phyloP scores from a whole-genome alignment of 768 basidiomycete species.

The Collybia sp. region DNA sequence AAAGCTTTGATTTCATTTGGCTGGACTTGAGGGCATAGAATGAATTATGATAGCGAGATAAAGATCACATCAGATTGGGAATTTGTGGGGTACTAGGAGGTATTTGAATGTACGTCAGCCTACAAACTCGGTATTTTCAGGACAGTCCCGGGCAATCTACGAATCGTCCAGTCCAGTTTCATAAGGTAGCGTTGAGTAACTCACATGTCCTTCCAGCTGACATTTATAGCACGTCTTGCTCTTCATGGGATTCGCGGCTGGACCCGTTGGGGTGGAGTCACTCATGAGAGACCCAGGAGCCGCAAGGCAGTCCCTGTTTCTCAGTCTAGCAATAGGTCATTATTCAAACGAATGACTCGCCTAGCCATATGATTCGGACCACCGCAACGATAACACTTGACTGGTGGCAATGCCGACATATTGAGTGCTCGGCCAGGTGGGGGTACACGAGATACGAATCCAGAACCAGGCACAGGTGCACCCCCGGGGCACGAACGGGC shows the following conservation, averaged over 20 bases:
- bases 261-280: conserved; percentile 36
- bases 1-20: no score
- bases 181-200: conserved; percentile 18
- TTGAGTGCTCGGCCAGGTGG: conserved; percentile 75
- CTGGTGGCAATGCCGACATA: conserved; percentile 71
- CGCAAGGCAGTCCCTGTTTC: conserved; percentile 74
- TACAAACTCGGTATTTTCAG: conserved; percentile 49
- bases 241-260: conserved; percentile 45
- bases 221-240: conserved; percentile 87
- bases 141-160: conserved; percentile 65
- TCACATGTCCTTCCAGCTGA: conserved; percentile 82
- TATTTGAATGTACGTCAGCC: conserved; percentile 23
- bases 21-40: no score
- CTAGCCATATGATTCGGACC: conserved; percentile 86
- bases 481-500: conserved; percentile 68
- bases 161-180: not conserved
- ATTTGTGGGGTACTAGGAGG: no score
- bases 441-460: conserved; percentile 63
- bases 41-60: no score
- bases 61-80: no score
- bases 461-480: conserved; percentile 22
- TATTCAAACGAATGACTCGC: conserved; percentile 27
- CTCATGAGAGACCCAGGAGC: conserved; percentile 53
- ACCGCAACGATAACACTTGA: conserved; percentile 89
- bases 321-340: conserved; percentile 1